Base-by-base conservation (phyloP, 1,284 basidiomycete genomes). In the Rhodotorula sp. region DNA sequence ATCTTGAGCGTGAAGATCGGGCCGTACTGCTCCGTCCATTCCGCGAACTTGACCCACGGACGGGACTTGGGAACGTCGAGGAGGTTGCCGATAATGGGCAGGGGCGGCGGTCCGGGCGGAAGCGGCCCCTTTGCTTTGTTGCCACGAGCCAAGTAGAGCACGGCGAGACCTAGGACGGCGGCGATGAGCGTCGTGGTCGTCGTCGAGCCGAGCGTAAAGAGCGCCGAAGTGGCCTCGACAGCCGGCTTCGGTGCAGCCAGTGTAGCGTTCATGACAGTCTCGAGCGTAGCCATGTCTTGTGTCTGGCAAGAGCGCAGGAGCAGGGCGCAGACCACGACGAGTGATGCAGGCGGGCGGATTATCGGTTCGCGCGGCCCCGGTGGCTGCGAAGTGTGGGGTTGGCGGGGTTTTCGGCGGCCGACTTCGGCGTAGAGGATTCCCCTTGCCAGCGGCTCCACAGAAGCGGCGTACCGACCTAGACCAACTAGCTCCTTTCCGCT, bases 1-100 rank as follows among this genome's bases (percentile, higher is more conserved):
- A 79, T 70, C 54, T 73, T 74, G 53, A 80, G 63, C 45, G 74
- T 74, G 70, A 78, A 79, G 57, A 80, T 77, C 1, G 78, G 77
- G 16, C 79, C 77, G 34, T 71, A 77, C 56, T 77, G 46, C 12
- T 70, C 48, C 19, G 70, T 74, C 77, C 74, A 79, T 65, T 77
- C 70, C n/a, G 69, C 71, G 59, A 78, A 67, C 42, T 77, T 69
- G 61, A 78, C 72, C 78, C 77, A 77, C 7, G 74, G 74, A 12
- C 73, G 59, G 13, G 54, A 64, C 52, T 71, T 72, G 25, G 77
- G 77, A 25, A 78, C 48, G n/a, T 78, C 67, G 48, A 74, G 68
- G 46, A 79, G 57, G 68, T 78, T 77, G 10, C 78, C 78, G 50
- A 79, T 34, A 49, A 78, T 34, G 17, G 76, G 74, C 44, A 70